Evolutionary conservation across 78 protist species (phyloP), one percentile per base, ranked within the genome.

Genomic region (Blattamonas nauphoetae): DNA sequence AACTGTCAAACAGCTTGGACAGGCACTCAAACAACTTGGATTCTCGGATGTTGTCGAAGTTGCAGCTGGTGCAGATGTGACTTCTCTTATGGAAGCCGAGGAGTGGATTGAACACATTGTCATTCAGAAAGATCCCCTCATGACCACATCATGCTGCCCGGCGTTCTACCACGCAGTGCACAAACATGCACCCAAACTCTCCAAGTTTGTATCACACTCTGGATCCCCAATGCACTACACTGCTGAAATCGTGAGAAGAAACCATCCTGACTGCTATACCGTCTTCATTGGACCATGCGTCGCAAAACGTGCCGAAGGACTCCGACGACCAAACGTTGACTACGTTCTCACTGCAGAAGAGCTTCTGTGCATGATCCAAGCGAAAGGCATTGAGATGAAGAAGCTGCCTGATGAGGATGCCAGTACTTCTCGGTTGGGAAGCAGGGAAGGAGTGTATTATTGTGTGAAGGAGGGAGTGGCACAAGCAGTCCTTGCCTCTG

Each of bases 61-160:
- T 35, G 1, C 85, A n/a, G 4, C 3, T 1, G 85, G 41, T 2
- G 85, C 85, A 2, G 85, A 2, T 41, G 41, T 1, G 41, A 2
- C 3, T 1, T 35, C 85, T 35, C 41, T 35, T 35, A 2, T 2
- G 45, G 85, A 81, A 41, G 1, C 41, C 42, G 85, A 2, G 44
- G 85, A 81, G 85, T 36, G n/a, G 36, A 2, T 81, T 6, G 85
- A 38, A 33, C 2, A 41, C 1, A 2, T 36, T 6, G 45, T 3
- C 44, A 33, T n/a, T 35, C 38, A 41, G 45, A 1, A 81, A 5
- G 38, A 2, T 5, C 2, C 85, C 29, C 41, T 79, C 42, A 79
- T 79, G 83, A 81, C 85, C 42, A 36, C 85, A 35, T 81, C 85
- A 5, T 81, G 85, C 85, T 81, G 85, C 85, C 85, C 85, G 21